Base-by-base conservation (phyloP, 352 stramenopile species). In the Aphanomyces cochlioides region DNA sequence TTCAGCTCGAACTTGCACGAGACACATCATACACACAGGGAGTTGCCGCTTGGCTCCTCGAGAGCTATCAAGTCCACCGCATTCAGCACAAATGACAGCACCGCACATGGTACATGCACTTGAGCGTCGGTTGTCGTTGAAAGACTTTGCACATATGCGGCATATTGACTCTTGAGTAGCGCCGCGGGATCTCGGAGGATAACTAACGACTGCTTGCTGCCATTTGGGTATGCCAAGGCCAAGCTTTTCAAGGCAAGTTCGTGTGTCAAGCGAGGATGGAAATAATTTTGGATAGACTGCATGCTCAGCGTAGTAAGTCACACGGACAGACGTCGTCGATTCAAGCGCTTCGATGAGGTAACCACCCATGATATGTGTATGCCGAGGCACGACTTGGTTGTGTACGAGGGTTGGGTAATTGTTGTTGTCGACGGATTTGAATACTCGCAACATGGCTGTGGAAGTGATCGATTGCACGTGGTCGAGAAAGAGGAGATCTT, bases 401-500 rank as follows among this genome's bases (percentile, higher is more conserved):
- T 21, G 36, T 15, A 17, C 48, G 8, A 47, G 19, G 3, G 64
- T 70, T 4, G 54, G 64, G 54, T 70, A 56, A 50, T 56, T 70
- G 12, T 47, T 50, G 39, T 41, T 63, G 64, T 70, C 64, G 48
- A 70, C 34, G 1, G 64, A 70, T 45, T 70, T 70, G 54, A 54
- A 70, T 5, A 70, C 47, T 7, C 64, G 36, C 15, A 54, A 12
- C 6, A 70, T 19, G 13, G 64, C 36, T 21, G 64, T 70, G n/a
- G 64, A n/a, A 2, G 17, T 38, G n/a, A 70, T 21, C 17, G 64
- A 19, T 21, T 70, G 43, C n/a, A 70, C 43, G 47, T 70, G 47
- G 47, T 70, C 64, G 36, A 70, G 47, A 41, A 70, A 61, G 17
- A 70, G 40, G 21, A 70, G 28, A 39, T 70, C 64, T 34, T 70